Base-by-base conservation (phyloP, 1,139 yeast species). In the Hemisphaericaspora subhashii region DNA sequence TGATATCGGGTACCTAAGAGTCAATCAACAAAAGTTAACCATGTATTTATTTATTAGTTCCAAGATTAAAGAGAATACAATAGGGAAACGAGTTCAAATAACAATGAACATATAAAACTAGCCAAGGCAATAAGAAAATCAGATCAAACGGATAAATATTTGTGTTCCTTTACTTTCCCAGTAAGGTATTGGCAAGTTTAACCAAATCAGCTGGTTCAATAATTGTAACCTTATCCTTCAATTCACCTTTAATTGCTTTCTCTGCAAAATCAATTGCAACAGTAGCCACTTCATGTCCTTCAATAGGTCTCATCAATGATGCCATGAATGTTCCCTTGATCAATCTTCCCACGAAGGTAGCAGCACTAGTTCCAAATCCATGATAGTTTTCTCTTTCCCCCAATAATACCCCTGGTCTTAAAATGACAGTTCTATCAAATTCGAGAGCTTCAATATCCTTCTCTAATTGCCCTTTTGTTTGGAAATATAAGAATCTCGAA, bases 361-460 rank as follows among this genome's bases (percentile, higher is more conserved):
- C 48, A 1, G 57, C 5, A 12, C 50, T 51, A 41, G 60, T 62
- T 8, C 60, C 54, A 26, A 62, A 51, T 0, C 78, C 78, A 45
- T 72, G 72, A 5, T 60, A 36, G 2, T 48, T 50, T n/a, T 66
- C 68, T 48, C 94, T 65, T 22, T 76, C 68, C 3, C 94, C 95
- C 10, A 84, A 51, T 31, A 86, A 63, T 0, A 65, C 55, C 10
- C 95, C 95, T 0, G 95, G 95, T 52, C 84, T 72, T 39, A 87
- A 57, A 43, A 86, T 81, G 32, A 85, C 70, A 0, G 87, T 79
- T 39, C 77, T 67, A n/a, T 81, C 81, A 57, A 86, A 86, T 15
- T 68, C 73, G 41, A 86, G 64, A 0, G 64, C 78, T 35, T 70
- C 58, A 4, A 83, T 63, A 37, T 77, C 84, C 30, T 79, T 69